Percentiles rank a stretch among this genome's conserved stretches.
Evolutionary conservation across 805 yeast genomes (phyloP).

Genomic region (Yamadazyma tumulicola): DNA sequence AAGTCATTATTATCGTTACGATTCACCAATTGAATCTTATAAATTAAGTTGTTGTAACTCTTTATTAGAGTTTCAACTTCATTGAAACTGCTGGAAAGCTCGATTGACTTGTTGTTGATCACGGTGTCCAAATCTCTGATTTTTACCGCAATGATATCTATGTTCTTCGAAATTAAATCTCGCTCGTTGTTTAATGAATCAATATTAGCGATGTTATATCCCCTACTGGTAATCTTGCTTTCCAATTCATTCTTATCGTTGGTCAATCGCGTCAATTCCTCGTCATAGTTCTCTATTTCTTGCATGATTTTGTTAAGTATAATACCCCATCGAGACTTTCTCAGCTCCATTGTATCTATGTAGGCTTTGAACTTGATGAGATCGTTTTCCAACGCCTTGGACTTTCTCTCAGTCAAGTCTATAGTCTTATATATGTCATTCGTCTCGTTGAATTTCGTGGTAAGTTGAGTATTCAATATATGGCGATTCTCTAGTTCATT

Average conservation of each 20-base stretch:
- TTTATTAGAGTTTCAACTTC: slow-evolving; percentile 50
- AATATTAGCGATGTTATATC: slow-evolving; percentile 59
- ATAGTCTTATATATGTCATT: slow-evolving; percentile 44
- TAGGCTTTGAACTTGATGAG: slow-evolving; percentile 68
- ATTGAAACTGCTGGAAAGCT: slow-evolving; percentile 47
- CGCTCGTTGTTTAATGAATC: slow-evolving; percentile 62
- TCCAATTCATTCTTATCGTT: slow-evolving; percentile 39
- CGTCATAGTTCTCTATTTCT: slow-evolving; percentile 48
- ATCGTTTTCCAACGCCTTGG: slow-evolving; percentile 67
- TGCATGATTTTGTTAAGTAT: slow-evolving; percentile 53
- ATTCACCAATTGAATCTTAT: slow-evolving; percentile 35
- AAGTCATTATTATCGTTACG: slow-evolving; percentile 19
- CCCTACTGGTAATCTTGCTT: slow-evolving; percentile 44
- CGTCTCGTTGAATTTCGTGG: slow-evolving; percentile 37
- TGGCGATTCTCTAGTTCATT: slow-evolving; percentile 42
- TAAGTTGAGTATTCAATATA: slow-evolving; percentile 37
- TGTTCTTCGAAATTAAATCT: slow-evolving; percentile 50
- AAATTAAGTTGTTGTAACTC: slow-evolving; percentile 54
- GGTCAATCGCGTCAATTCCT: slow-evolving; percentile 40
- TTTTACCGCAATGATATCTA: slow-evolving; percentile 43
- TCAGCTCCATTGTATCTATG: slow-evolving; percentile 60
- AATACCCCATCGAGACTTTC: slow-evolving; percentile 62
- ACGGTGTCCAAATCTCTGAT: slow-evolving; percentile 45
- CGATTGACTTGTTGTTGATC: slow-evolving; percentile 47
- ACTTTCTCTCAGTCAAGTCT: slow-evolving; percentile 51